Conservation (phyloP, 1,284 basidiomycete species). For the Pterulicium gracile region DNA sequence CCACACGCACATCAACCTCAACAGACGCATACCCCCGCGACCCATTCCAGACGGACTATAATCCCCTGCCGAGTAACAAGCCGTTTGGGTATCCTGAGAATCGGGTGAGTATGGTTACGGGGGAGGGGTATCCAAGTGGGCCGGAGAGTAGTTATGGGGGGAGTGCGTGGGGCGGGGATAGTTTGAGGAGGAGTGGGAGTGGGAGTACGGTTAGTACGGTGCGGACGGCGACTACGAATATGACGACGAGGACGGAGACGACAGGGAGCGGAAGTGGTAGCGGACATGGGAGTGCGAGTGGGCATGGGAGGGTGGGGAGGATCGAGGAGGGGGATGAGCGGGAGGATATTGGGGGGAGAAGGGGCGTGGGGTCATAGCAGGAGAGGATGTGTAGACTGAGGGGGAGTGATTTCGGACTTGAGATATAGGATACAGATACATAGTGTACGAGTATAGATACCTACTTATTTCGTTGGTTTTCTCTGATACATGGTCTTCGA, state of each 20-base stretch:
- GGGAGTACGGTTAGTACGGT: neutral
- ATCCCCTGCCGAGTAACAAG: neutral
- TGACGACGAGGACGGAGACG: neutral
- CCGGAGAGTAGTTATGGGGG: neutral
- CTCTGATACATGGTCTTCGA: no score
- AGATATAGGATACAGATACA: no score
- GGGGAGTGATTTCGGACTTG: no score
- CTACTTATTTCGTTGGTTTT: no score
- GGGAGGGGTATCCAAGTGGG: neutral
- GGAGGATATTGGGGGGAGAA: no score
- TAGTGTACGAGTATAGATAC: no score
- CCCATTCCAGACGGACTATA: neutral
- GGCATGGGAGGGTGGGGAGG: no score
- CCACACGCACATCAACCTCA: neutral
- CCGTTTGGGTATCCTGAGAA: neutral
- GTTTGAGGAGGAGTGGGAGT: slow-evolving; percentile 1
- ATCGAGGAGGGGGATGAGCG: no score
- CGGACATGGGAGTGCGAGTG: no score
- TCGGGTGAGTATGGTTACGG: neutral
- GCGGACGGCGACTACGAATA: neutral
- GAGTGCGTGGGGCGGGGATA: neutral
- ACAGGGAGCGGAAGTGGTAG: no score
- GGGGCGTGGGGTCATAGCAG: no score
- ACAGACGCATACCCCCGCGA: slow-evolving; percentile 1
- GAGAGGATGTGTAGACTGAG: no score